Evolutionary conservation across 176 grass and related monocot genomes (phyloP).

Genomic region (Musa troglodytarum): DNA sequence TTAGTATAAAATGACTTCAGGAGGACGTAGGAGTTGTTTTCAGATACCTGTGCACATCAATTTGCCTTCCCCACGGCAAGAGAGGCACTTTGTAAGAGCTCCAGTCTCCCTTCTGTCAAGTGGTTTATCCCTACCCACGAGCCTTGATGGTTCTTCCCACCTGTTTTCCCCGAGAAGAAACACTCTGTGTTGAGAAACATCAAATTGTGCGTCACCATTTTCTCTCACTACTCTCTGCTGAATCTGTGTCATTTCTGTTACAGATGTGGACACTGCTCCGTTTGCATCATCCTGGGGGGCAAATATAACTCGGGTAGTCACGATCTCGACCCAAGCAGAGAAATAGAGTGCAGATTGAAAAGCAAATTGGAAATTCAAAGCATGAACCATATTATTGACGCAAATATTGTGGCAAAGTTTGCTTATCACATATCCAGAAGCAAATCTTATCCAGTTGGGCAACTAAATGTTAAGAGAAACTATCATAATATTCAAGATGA

Average conservation of each 20-base stretch:
- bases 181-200: slow-evolving; percentile 45
- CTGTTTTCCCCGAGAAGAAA: slow-evolving; percentile 94
- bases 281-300: slow-evolving; percentile 42
- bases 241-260: slow-evolving; percentile 41
- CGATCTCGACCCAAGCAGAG: background rate
- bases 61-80: slow-evolving; percentile 71
- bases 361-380: background rate
- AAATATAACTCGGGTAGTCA: slow-evolving; percentile 5
- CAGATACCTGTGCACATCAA: slow-evolving; percentile 69
- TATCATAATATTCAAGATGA: background rate
- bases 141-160: slow-evolving; percentile 82
- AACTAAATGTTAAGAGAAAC: background rate
- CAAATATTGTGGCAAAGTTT: background rate
- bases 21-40: background rate
- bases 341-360: background rate
- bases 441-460: background rate
- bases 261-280: slow-evolving; percentile 44
- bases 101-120: slow-evolving; percentile 5
- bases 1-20: background rate
- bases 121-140: slow-evolving; percentile 42
- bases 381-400: background rate
- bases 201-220: slow-evolving; percentile 31
- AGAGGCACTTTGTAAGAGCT: slow-evolving; percentile 43
- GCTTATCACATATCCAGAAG: background rate
- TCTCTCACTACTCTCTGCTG: slow-evolving; percentile 38